Conservation (phyloP, 805 yeast species). For the Candida khao-thaluensis region DNA sequence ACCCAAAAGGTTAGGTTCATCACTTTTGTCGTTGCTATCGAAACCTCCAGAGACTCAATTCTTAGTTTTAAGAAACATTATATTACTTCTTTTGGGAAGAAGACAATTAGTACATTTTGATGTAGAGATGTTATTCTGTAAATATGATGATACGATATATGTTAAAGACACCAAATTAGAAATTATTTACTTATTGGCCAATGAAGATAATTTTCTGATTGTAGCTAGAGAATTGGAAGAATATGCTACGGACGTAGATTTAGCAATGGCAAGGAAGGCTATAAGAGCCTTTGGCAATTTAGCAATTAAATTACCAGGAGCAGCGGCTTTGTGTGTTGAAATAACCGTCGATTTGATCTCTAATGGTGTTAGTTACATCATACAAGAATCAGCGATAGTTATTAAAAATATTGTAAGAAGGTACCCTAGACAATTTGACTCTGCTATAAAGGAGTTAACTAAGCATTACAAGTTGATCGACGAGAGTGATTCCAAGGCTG, state of each 20-base stretch:
- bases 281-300: conserved; percentile 87
- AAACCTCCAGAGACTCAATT: conserved; percentile 85
- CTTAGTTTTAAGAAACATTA: conserved; percentile 75
- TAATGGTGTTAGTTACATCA: conserved; percentile 67
- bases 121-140: conserved; percentile 79
- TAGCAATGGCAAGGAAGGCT: conserved; percentile 83
- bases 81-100: conserved; percentile 65
- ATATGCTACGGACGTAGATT: conserved; percentile 84
- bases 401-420: conserved; percentile 73
- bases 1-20: conserved; percentile 60
- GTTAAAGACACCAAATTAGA: conserved; percentile 89
- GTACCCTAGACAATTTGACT: conserved; percentile 59
- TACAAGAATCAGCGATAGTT: conserved; percentile 78
- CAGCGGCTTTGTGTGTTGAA: conserved; percentile 64
- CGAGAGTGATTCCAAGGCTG: conserved; percentile 76
- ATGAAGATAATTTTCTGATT: conserved; percentile 53
- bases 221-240: conserved; percentile 78
- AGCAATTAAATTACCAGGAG: conserved; percentile 68
- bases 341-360: conserved; percentile 58
- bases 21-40: conserved; percentile 64
- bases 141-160: conserved; percentile 81
- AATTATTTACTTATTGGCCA: conserved; percentile 76
- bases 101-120: conserved; percentile 61
- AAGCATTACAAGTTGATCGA: conserved; percentile 46
- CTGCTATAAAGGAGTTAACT: conserved; percentile 27